Evolutionary conservation across 257 asterid genomes (phyloP).

Genomic region (Scutellaria galericulata): DNA sequence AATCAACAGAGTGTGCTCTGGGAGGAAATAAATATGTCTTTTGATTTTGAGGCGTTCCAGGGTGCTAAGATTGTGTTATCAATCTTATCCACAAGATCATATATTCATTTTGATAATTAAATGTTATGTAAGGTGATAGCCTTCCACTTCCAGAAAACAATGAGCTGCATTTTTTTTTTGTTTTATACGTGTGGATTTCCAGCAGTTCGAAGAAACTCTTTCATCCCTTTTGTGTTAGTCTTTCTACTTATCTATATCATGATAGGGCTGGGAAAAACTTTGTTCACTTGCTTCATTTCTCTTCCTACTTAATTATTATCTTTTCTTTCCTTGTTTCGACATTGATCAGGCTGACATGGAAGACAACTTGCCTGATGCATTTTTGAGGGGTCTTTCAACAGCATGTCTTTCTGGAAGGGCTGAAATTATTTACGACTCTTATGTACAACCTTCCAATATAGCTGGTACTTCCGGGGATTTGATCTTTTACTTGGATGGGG

Average conservation of each 20-base stretch:
- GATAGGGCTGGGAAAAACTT: conserved; percentile 2
- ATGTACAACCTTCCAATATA: conserved; percentile 28
- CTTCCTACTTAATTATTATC: neutral
- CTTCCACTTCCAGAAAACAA: neutral
- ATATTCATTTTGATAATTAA: neutral
- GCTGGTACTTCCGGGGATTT: conserved; percentile 61
- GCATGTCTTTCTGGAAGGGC: conserved; percentile 91
- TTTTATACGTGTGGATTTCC: neutral
- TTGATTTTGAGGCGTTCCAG: neutral
- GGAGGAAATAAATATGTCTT: neutral
- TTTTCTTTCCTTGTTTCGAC: neutral
- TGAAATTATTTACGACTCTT: conserved; percentile 64
- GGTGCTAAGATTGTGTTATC: neutral
- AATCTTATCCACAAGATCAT: neutral
- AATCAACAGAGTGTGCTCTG: neutral
- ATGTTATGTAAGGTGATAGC: conserved; percentile 7
- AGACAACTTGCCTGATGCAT: conserved; percentile 65
- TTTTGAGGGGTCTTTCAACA: conserved; percentile 78
- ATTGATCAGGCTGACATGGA: conserved; percentile 47
- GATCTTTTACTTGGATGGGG: conserved; percentile 85
- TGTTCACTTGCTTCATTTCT: neutral
- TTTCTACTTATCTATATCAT: neutral
- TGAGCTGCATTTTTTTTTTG: neutral
- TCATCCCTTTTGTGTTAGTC: neutral
- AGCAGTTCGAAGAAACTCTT: neutral